phyloP scores from a whole-genome alignment of 306 rosid genomes.

The Vigna hirtella region DNA sequence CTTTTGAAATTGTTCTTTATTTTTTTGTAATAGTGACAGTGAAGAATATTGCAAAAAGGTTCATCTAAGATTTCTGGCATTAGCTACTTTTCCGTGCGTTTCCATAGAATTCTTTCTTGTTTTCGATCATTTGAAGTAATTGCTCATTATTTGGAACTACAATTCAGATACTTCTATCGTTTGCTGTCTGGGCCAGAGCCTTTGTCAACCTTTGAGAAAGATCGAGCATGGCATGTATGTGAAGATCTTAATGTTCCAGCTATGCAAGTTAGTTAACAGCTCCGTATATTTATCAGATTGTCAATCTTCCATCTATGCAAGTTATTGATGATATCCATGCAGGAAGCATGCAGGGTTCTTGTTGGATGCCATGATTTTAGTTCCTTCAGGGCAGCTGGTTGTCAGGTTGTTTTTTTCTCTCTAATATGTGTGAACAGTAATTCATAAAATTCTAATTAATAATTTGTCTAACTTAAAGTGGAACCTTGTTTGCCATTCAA shows the following conservation, averaged over 20 bases:
- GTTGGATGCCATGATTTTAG: conserved; percentile 95
- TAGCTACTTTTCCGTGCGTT: conserved; percentile 21
- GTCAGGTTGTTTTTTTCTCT: conserved; percentile 73
- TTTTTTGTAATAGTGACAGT: background rate
- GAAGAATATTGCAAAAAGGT: background rate
- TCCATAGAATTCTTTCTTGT: background rate
- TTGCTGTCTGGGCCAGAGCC: conserved; percentile 82
- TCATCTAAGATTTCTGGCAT: background rate
- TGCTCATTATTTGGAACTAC: conserved; percentile 30
- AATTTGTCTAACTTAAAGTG: conserved; percentile 17
- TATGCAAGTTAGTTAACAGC: conserved; percentile 75
- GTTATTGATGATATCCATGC: conserved; percentile 43
- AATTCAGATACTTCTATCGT: conserved; percentile 83
- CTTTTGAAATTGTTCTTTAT: background rate
- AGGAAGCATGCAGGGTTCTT: conserved; percentile 92
- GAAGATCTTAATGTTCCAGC: conserved; percentile 79
- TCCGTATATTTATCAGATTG: conserved; percentile 32
- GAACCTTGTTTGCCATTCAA: conserved; percentile 19
- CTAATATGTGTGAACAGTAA: conserved; percentile 19
- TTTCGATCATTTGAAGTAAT: conserved; percentile 21
- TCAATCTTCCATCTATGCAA: conserved; percentile 9
- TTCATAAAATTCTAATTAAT: conserved; percentile 23
- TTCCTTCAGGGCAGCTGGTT: conserved; percentile 93
- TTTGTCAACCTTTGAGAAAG: conserved; percentile 82
- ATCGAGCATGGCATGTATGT: conserved; percentile 87